Conservation (phyloP, 2,329 filamentous ascomycete genomes). For the Triangularia setosa region DNA sequence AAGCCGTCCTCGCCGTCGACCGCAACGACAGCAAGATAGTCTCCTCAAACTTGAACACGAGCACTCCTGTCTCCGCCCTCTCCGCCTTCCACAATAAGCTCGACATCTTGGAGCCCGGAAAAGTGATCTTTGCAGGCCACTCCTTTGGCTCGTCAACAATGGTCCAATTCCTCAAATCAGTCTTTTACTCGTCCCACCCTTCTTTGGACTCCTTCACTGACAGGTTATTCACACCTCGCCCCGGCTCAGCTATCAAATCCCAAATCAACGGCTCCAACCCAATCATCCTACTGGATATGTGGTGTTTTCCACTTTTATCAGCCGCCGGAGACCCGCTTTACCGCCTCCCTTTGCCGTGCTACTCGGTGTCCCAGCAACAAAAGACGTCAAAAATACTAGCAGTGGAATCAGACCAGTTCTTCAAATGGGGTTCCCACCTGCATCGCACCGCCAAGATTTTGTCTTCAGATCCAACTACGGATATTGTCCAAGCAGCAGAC, state of each 20-base stretch:
- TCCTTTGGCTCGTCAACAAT: slow-evolving; percentile 75
- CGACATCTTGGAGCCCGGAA: slow-evolving; percentile 66
- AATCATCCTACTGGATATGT: slow-evolving; percentile 72
- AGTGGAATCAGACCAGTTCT: slow-evolving; percentile 73
- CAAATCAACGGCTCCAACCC: slow-evolving; percentile 68
- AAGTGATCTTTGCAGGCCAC: slow-evolving; percentile 73
- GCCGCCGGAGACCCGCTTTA: slow-evolving; percentile 60
- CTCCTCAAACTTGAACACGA: slow-evolving; percentile 50
- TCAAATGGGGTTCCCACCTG: slow-evolving; percentile 72
- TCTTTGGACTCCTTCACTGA: slow-evolving; percentile 45
- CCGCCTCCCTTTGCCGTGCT: slow-evolving; percentile 69
- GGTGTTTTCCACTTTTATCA: slow-evolving; percentile 69
- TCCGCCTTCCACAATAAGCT: slow-evolving; percentile 58
- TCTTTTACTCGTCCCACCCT: slow-evolving; percentile 59
- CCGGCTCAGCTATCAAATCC: slow-evolving; percentile 50
- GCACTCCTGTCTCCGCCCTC: slow-evolving; percentile 46
- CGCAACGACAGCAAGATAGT: slow-evolving; percentile 36
- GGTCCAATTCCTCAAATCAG: slow-evolving; percentile 74
- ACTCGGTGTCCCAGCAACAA: slow-evolving; percentile 38
- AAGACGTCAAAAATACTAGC: slow-evolving; percentile 54
- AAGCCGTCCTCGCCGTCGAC: slow-evolving; percentile 65
- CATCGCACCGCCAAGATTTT: slow-evolving; percentile 64
- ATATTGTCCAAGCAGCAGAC: slow-evolving; percentile 17
- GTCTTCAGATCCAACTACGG: slow-evolving; percentile 38
- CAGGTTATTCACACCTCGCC: slow-evolving; percentile 58